Conservation (phyloP, 768 basidiomycete genomes). For the Suillus tomentosus region DNA sequence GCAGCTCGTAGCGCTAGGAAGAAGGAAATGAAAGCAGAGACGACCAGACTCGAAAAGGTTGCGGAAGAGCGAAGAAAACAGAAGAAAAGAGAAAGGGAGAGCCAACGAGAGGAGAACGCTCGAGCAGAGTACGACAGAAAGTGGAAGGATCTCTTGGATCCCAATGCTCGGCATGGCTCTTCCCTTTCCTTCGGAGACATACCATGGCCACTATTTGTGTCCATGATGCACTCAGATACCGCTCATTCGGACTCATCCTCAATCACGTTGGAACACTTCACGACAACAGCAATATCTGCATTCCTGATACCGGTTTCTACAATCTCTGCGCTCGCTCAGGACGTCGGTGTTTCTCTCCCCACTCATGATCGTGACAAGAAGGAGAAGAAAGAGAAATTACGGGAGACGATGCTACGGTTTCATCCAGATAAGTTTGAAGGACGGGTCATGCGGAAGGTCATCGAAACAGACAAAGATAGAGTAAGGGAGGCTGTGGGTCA, state of each 20-base stretch:
- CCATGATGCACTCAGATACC: conserved; percentile 26
- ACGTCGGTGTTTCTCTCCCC: conserved; percentile 9
- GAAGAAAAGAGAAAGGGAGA: conserved; percentile 50
- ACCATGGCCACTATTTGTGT: conserved; percentile 67
- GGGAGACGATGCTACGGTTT: conserved; percentile 71
- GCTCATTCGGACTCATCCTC: conserved; percentile 18
- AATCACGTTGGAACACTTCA: conserved; percentile 48
- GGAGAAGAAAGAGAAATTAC: conserved; percentile 58
- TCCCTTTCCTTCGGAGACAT: conserved; percentile 56
- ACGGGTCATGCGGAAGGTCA: conserved; percentile 57
- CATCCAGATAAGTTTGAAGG: conserved; percentile 87
- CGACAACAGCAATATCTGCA: conserved; percentile 51
- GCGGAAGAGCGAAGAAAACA: conserved; percentile 54
- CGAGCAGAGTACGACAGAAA: conserved; percentile 55
- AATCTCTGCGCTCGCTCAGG: conserved; percentile 2
- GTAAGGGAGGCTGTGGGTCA: conserved; percentile 64
- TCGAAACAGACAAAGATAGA: conserved; percentile 44
- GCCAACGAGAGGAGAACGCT: conserved; percentile 44
- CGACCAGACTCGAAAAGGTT: conserved; percentile 47
- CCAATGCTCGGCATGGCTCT: conserved; percentile 24
- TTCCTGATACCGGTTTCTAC: conserved; percentile 51
- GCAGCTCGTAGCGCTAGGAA: conserved; percentile 56
- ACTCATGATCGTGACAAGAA: conserved; percentile 40
- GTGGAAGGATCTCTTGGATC: conserved; percentile 55
- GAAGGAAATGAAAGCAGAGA: conserved; percentile 56